Evolutionary conservation across 2,329 filamentous ascomycete species (phyloP), one percentile per base, ranked within the genome.

Genomic region (Lasiodiplodia citricola): DNA sequence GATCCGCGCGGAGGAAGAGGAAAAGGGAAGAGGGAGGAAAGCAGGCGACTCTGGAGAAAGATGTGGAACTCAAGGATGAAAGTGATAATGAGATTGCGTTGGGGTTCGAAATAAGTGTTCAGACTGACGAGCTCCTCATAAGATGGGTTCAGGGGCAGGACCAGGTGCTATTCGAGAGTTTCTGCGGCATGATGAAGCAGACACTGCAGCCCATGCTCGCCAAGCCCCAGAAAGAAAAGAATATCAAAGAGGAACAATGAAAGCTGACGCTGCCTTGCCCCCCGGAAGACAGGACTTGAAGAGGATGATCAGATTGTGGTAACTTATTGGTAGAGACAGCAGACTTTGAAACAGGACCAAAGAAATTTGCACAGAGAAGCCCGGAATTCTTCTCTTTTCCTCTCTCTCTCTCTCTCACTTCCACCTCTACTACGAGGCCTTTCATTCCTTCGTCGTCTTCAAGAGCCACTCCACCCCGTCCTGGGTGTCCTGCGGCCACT

Each of bases 81-180:
- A 76, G 77, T 16, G 76, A 78, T 72, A 77, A n/a, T 70, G 73
- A 18, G 6, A 72, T 79, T 2, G 78, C 76, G 5, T 69, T 86
- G 23, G 81, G 77, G 0, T 81, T 85, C 57, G 78, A 79, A 66
- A 77, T 85, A 51, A 38, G 21, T 8, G 55, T 67, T 23, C 68
- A 66, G 5, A 72, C 78, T 7, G 67, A 74, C 18, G 38, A 37
- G 44, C 77, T 83, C 3, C 78, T 81, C 21, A 81, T 90, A 0
- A 84, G 92, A 38, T 96, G 93, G 94, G 75, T 93, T 0, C 89
- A 92, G 73, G 95, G 96, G 0, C 83, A 85, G 6, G 92, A 97
- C 72, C 83, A 87, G 21, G 85, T 90, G 0, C 76, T 96, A 0
- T 97, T 95, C 79, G 92, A 96, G 80, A 97, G 94, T 76, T 93